Conservation (phyloP, 2,329 filamentous ascomycete species). For the Clarireedia hainanense region DNA sequence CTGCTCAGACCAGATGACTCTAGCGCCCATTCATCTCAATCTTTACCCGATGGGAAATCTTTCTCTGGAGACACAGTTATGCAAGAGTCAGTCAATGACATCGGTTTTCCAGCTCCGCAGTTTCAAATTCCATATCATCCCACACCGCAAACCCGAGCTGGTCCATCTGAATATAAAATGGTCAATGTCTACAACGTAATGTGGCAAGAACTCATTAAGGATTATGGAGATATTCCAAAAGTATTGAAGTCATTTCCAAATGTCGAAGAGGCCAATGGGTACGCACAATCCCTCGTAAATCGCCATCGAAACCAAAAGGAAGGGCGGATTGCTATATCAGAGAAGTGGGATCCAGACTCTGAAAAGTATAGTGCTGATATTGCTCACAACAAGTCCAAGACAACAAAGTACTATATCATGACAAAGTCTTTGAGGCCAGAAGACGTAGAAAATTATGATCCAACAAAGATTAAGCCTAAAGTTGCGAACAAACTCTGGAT, state of each 20-base stretch:
- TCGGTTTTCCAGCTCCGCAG: neutral
- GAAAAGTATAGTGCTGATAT: neutral
- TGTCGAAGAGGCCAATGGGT: slow-evolving; percentile 7
- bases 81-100: neutral
- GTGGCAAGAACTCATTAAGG: neutral
- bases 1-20: neutral
- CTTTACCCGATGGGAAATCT: neutral
- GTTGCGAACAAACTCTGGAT: neutral
- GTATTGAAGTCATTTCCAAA: neutral
- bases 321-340: neutral
- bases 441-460: neutral
- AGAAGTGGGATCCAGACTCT: neutral
- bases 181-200: slow-evolving; percentile 9
- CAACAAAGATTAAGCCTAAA: neutral
- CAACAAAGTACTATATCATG: neutral
- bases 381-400: neutral
- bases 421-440: neutral
- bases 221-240: neutral
- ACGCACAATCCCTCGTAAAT: slow-evolving; percentile 1
- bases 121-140: neutral
- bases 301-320: neutral
- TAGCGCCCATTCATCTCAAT: neutral
- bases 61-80: neutral
- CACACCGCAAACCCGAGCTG: neutral
- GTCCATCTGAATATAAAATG: neutral